These are phyloP conservation scores for Musa schizocarpa DNA, from an alignment of 176 grass and related monocot genomes.

Conservation along the genomic window DNA sequence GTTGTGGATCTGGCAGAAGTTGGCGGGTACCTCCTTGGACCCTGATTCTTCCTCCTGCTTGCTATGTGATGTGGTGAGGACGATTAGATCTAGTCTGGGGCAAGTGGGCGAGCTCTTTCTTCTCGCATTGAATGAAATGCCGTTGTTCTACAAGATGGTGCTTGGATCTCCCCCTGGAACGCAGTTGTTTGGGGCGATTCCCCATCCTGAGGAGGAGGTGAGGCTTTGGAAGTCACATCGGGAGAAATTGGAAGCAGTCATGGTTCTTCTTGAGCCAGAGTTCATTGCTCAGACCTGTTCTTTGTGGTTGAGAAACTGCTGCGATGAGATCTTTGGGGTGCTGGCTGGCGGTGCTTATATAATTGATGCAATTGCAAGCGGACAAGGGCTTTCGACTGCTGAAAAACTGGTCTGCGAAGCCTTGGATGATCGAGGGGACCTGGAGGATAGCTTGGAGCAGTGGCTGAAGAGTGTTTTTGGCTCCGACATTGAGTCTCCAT, in stretches of 20 bases:
- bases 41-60: slow-evolving; percentile 45
- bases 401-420: slow-evolving; percentile 57
- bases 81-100: slow-evolving; percentile 58
- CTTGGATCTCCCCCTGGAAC: slow-evolving; percentile 72
- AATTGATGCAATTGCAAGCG: slow-evolving; percentile 55
- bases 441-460: slow-evolving; percentile 77
- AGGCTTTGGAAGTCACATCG: slow-evolving; percentile 68
- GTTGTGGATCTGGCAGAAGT: slow-evolving; percentile 73
- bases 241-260: slow-evolving; percentile 77
- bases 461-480: slow-evolving; percentile 94
- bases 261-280: slow-evolving; percentile 61
- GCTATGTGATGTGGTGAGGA: slow-evolving; percentile 61
- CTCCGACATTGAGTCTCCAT: slow-evolving; percentile 82
- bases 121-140: slow-evolving; percentile 64
- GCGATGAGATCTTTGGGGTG: slow-evolving; percentile 62
- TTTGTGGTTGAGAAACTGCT: slow-evolving; percentile 68
- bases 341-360: slow-evolving; percentile 38
- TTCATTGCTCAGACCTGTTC: slow-evolving; percentile 48
- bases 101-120: slow-evolving; percentile 79
- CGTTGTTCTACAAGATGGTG: slow-evolving; percentile 78
- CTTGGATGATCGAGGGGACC: slow-evolving; percentile 52
- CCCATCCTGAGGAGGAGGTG: slow-evolving; percentile 79
- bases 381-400: slow-evolving; percentile 47
- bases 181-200: slow-evolving; percentile 83
- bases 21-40: slow-evolving; percentile 38